A percentile compares a stretch with the other conserved stretches of the same genome.
These are phyloP conservation scores for Hypoxylon fuscum DNA, from an alignment of 495 filamentous ascomycete genomes.

Conservation along the genomic window DNA sequence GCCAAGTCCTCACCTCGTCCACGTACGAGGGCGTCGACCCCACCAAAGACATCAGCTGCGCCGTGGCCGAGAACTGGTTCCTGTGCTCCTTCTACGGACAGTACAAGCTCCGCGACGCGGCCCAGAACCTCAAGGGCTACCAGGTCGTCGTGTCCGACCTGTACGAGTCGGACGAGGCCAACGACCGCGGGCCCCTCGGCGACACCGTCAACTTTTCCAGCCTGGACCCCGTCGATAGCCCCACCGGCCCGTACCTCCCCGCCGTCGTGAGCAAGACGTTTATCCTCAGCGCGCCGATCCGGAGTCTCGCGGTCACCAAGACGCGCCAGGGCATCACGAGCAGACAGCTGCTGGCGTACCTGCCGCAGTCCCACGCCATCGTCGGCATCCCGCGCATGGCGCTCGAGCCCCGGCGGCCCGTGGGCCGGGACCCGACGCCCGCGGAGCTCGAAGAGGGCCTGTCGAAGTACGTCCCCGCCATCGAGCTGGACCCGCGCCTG, in stretches of 20 bases:
- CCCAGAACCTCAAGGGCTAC: constrained; percentile 77
- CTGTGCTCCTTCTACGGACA: constrained; percentile 85
- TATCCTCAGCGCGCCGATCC: constrained; percentile 77
- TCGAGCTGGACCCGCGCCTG: constrained; percentile 87
- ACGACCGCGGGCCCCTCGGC: constrained; percentile 85
- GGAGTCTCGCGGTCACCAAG: constrained; percentile 81
- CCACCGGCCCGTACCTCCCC: constrained; percentile 61
- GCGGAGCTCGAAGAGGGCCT: constrained; percentile 86
- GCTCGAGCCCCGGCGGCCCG: constrained; percentile 87
- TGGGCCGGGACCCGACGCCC: constrained; percentile 82
- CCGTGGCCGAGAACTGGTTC: constrained; percentile 94
- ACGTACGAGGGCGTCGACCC: constrained; percentile 79
- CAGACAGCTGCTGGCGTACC: constrained; percentile 79
- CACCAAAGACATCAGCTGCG: constrained; percentile 75
- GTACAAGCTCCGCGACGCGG: constrained; percentile 56
- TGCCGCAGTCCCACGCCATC: constrained; percentile 75
- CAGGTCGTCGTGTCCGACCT: constrained; percentile 88
- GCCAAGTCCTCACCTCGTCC: constrained; percentile 74
- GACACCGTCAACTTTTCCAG: constrained; percentile 76
- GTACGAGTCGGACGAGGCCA: constrained; percentile 82
- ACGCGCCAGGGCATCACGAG: constrained; percentile 94
- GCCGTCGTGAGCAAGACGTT: constrained; percentile 81
- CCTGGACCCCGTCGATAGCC: constrained; percentile 61
- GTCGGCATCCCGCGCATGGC: constrained; percentile 78
- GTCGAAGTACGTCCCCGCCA: constrained; percentile 72